Base-by-base conservation (phyloP, 1,284 basidiomycete genomes). In the Austroboletus niveus region DNA sequence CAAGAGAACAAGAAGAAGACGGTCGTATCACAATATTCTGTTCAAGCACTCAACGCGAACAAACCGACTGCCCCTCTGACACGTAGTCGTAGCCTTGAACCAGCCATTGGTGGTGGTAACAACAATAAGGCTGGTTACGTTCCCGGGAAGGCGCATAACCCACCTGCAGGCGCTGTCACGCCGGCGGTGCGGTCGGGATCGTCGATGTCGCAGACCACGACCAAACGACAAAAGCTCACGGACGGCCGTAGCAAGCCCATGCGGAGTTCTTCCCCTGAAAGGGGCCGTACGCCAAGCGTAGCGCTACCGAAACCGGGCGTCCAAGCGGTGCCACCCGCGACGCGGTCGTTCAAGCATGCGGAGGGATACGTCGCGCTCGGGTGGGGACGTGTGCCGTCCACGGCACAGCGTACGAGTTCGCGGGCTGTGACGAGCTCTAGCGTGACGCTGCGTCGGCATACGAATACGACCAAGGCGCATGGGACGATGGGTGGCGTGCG, bases 1-100 rank as follows among this genome's bases (percentile, higher is more conserved):
- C 92, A 92, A 69, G 90, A 93, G 70, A 92, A 89, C 65, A 83
- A 78, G 67, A 75, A 75, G 55, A 78, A 73, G 59, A 60, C 45
- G n/a, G 44, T 58, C 43, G 43, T 59, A 2, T 66, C 68, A 22
- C 65, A 63, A 47, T 68, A 64, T 40, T 66, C 66, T 41, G 42
- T 60, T 35, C 59, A 70, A 57, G 56, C 72, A 65, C 42, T 74
- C 74, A 48, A 83, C 78, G 46, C 52, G 5, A 14, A 80, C 79
- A 42, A 82, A 81, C 8, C 83, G 79, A 27, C 72, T 75, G 66
- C 53, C 10, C 51, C 61, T 42, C 24, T 57, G 20, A 61, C 62
- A 0, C 62, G 61, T 24, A 66, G 64, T 24, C 65, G 68, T 17
- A 60, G 66, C 22, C 45, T 66, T 32, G 69, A 68, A 39, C 61